Conservation (phyloP, 1,284 basidiomycete species). For the Mycena sp. region DNA sequence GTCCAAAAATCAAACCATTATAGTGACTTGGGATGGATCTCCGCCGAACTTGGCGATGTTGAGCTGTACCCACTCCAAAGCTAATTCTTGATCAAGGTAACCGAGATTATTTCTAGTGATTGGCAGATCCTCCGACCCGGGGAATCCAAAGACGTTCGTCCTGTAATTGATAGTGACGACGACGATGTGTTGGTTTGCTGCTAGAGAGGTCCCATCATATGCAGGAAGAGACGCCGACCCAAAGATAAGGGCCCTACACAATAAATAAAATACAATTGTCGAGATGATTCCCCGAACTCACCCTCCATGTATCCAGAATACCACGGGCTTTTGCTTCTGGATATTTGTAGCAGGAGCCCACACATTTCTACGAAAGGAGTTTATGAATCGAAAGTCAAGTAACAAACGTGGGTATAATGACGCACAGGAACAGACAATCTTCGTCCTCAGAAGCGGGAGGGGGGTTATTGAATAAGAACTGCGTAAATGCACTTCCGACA, state of each 20-base stretch:
- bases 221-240: constrained; percentile 20
- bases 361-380: too few relatives aligned
- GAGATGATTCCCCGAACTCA: too few relatives aligned
- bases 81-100: constrained; percentile 29
- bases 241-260: constrained; percentile 7
- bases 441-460: constrained; percentile 14
- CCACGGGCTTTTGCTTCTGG: too few relatives aligned
- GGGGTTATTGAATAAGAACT: constrained; percentile 10
- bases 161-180: constrained; percentile 29
- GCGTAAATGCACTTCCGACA: neutral
- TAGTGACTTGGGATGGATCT: constrained; percentile 33
- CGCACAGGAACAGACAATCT: constrained; percentile 19
- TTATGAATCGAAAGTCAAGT: neutral
- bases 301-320: too few relatives aligned
- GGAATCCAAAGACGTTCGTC: constrained; percentile 31
- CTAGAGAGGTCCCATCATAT: constrained; percentile 26
- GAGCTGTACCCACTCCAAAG: constrained; percentile 22
- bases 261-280: too few relatives aligned
- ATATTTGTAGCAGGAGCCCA: neutral
- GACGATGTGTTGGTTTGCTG: constrained; percentile 24
- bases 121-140: constrained; percentile 16
- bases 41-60: constrained; percentile 36
- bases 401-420: neutral
- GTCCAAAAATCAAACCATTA: constrained; percentile 21
- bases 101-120: constrained; percentile 24